Base-by-base conservation (phyloP, 2,329 filamentous ascomycete species). In the Fusarium pilosicola region DNA sequence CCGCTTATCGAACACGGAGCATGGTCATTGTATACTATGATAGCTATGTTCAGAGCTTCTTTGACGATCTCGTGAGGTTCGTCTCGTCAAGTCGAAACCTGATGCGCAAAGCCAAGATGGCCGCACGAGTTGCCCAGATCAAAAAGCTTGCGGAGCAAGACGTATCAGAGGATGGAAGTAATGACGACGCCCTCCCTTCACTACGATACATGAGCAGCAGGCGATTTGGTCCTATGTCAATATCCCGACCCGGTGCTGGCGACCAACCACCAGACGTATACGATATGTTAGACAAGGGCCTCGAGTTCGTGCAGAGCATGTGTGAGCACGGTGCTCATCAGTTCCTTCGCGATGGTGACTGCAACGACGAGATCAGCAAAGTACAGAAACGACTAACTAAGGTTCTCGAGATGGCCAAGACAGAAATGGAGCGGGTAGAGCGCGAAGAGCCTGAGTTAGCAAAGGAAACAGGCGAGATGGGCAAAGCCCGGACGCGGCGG, bases 1-100 rank as follows among this genome's bases (percentile, higher is more conserved):
- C 85, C 15, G 89, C 90, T 70, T 93, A 92, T 80, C 90, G 93
- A 62, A 91, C 90, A 7, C 89, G 92, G 74, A 91, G 88, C 65
- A 93, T 94, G 87, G 92, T 96, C 45, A 91, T 96, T 42, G 93
- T 97, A n/a, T 95, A 94, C 82, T 98, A 98, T 80, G 95, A 98
- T 80, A 94, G 93, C 75, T 92, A 94, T 70, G 92, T 97, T 9
- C 95, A 98, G 80, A 90, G 90, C 57, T 90, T 92, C 45, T 94
- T 98, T 74, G 95, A 97, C 77, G 88, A 92, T 62, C 84, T 97
- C 55, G 95, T 97, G 64, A 92, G 94, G 70, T 92, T 93, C 62
- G 91, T 98, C 41, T 94, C 93, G 9, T 89, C 90, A 3, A 93
- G 93, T 56, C 88, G 95, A 65, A 97, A 97, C 82, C 86, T 94